Base-by-base conservation (phyloP, 306 rosid genomes). In the Castanopsis chinensis region DNA sequence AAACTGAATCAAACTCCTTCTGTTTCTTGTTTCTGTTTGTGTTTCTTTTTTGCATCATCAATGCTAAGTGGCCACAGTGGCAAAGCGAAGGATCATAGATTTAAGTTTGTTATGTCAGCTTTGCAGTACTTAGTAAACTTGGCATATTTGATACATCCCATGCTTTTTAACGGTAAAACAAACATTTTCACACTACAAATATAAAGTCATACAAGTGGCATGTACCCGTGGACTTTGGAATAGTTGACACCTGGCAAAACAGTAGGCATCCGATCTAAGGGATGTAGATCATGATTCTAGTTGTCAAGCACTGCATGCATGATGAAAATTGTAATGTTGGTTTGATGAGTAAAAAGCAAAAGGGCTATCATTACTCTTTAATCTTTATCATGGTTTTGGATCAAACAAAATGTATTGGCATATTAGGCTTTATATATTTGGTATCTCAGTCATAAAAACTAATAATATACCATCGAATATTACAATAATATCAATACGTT, bases 11-110 rank as follows among this genome's bases (percentile, higher is more conserved):
- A 81, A 84, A 77, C 87, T 82, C 81, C 88, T 67, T 19, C 72
- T 35, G 52, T 67, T 35, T 35, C 83, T 56, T 73, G 79, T 83
- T 85, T 76, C 85, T 85, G 84, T 85, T 71, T 72, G 80, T 51
- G 82, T 82, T 86, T 79, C 86, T 77, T 82, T 89, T 76, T 65
- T 74, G 82, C 85, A 84, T 88, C 90, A 84, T 85, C 78, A 85
- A 90, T 83, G 88, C 83, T 53, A 65, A 82, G 89, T 90, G 92
- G 93, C 79, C 88, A 83, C 85, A 85, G 88, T 89, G 89, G 73
- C 58, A 83, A 82, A 57, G 61, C 58, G 80, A 83, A 57, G 61
- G 78, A 72, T 77, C 75, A 54, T 68, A 69, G 83, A 65, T 41
- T 32, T 49, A 54, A 43, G 73, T 33, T 76, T 56, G 41, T 21